phyloP scores from a whole-genome alignment of 495 filamentous ascomycete species.

The Viridothelium virens region DNA sequence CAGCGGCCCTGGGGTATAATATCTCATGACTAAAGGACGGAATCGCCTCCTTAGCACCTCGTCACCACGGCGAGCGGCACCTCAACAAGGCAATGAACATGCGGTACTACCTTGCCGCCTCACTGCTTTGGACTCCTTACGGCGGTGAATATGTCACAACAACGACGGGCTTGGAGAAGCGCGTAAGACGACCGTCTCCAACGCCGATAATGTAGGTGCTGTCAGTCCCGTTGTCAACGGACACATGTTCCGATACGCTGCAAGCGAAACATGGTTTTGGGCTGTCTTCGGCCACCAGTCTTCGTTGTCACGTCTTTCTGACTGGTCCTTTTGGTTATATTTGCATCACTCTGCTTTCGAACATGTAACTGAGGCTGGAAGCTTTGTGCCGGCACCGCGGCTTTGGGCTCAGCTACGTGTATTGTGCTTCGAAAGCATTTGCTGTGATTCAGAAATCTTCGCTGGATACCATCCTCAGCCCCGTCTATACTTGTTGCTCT shows the following conservation, averaged over 20 bases:
- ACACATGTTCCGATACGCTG: constrained; percentile 11
- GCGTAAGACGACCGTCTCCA: neutral
- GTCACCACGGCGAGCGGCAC: neutral
- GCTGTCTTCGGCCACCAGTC: neutral
- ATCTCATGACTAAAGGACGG: neutral
- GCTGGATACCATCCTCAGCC: neutral
- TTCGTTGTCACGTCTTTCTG: neutral
- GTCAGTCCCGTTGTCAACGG: constrained; percentile 1
- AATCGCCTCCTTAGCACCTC: neutral
- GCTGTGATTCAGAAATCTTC: neutral
- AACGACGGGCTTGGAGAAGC: constrained; percentile 3
- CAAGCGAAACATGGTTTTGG: neutral
- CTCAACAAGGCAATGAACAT: constrained; percentile 4
- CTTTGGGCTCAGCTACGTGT: constrained; percentile 2
- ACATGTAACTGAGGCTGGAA: constrained; percentile 6
- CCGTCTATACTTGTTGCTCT: neutral
- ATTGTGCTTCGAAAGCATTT: constrained; percentile 7
- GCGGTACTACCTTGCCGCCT: constrained; percentile 8
- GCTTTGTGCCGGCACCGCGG: constrained; percentile 5
- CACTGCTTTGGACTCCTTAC: neutral
- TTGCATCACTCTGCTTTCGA: neutral
- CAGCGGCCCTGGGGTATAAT: neutral
- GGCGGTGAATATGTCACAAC: constrained; percentile 4
- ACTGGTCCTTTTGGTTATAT: neutral
- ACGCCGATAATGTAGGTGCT: neutral